Conservation (phyloP, 345 rosid genomes). For the Salix suchowensis region DNA sequence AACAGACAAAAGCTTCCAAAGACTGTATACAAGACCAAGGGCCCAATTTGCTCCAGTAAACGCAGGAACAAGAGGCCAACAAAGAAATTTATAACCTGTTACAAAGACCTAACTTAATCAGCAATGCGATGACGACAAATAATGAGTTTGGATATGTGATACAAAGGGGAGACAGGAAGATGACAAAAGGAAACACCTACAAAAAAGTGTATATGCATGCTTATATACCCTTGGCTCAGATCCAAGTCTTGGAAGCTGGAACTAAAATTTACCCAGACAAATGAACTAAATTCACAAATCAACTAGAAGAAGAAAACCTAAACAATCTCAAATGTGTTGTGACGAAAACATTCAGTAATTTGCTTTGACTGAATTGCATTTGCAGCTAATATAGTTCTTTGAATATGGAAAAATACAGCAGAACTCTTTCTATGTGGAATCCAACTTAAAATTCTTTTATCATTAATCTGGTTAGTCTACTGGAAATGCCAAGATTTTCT, state of each 20-base stretch:
- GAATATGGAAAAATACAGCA: background rate
- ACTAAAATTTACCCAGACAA: background rate
- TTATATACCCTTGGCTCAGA: background rate
- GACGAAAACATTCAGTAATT: background rate
- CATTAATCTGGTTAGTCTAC: background rate
- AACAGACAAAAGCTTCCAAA: slow-evolving; percentile 65
- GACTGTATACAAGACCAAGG: slow-evolving; percentile 54
- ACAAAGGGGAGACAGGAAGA: background rate
- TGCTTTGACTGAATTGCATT: background rate
- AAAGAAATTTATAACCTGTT: slow-evolving; percentile 84
- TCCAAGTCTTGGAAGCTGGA: background rate
- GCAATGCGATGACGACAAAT: background rate
- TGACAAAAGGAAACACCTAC: background rate
- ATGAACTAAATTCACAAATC: background rate
- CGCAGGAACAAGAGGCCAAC: slow-evolving; percentile 80
- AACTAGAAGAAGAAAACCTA: background rate
- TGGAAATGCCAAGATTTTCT: background rate
- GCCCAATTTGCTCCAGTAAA: slow-evolving; percentile 76
- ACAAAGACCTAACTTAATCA: slow-evolving; percentile 10
- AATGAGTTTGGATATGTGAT: background rate
- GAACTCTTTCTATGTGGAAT: background rate
- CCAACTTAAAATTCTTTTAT: background rate
- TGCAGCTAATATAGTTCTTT: background rate
- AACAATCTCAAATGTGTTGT: background rate
- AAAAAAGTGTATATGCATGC: background rate